Conservation (phyloP, 2,329 filamentous ascomycete species). For the Fusarium nisikadoi region DNA sequence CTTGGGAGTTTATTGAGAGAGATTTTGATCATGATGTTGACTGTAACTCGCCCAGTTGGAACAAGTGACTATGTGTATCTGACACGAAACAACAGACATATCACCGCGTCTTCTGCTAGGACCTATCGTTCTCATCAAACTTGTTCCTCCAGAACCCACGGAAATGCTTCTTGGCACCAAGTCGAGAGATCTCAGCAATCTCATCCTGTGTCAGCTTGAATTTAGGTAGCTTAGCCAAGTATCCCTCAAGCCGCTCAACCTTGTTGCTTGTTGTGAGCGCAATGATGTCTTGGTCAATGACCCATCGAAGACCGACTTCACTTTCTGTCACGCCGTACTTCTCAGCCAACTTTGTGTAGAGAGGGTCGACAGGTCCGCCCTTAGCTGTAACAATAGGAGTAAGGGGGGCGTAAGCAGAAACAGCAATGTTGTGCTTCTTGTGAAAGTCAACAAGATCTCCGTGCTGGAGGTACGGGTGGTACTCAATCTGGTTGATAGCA, state of each 20-base stretch:
- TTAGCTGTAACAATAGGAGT: slow-evolving; percentile 59
- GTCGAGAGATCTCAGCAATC: slow-evolving; percentile 64
- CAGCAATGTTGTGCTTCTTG: slow-evolving; percentile 66
- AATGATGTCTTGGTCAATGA: slow-evolving; percentile 68
- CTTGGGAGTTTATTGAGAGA: neutral
- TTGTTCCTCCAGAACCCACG: slow-evolving; percentile 67
- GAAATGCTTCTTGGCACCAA: slow-evolving; percentile 70
- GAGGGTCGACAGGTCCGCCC: slow-evolving; percentile 63
- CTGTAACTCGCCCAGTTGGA: neutral
- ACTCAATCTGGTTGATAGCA: slow-evolving; percentile 83
- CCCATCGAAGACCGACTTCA: slow-evolving; percentile 69
- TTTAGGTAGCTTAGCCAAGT: slow-evolving; percentile 58
- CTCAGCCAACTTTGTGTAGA: slow-evolving; percentile 61
- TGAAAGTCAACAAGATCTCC: slow-evolving; percentile 67
- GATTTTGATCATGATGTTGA: neutral
- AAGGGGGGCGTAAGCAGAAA: slow-evolving; percentile 67
- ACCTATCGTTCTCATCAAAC: slow-evolving; percentile 63
- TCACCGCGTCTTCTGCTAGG: slow-evolving; percentile 29
- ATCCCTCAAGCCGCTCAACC: slow-evolving; percentile 66
- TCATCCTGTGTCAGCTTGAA: slow-evolving; percentile 71
- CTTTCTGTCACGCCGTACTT: slow-evolving; percentile 69
- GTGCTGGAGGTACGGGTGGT: slow-evolving; percentile 80
- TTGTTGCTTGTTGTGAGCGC: slow-evolving; percentile 69
- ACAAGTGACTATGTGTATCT: neutral
- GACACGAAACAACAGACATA: neutral